Conservation (phyloP, 2,329 filamentous ascomycete genomes). For the Dactylonectria estremocensis region DNA sequence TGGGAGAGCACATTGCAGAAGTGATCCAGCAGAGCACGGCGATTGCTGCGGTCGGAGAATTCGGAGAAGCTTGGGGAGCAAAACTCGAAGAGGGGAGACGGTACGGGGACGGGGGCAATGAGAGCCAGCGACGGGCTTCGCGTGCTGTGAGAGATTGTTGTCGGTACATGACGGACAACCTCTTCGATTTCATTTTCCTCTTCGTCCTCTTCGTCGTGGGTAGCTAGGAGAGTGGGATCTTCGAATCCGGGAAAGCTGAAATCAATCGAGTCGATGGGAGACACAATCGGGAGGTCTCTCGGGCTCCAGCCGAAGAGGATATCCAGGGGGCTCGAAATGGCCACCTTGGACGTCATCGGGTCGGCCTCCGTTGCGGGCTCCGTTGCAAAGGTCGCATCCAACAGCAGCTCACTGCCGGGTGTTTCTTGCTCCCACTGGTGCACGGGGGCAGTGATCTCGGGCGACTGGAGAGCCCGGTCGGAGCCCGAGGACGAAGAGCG, state of each 20-base stretch:
- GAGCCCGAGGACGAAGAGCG: slow-evolving; percentile 33
- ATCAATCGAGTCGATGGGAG: slow-evolving; percentile 50
- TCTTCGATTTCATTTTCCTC: slow-evolving; percentile 51
- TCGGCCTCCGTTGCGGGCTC: slow-evolving; percentile 24
- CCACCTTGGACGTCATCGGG: slow-evolving; percentile 14
- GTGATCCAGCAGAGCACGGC: slow-evolving; percentile 72
- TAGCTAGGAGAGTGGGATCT: slow-evolving; percentile 30
- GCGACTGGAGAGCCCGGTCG: slow-evolving; percentile 25
- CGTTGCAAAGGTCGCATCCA: slow-evolving; percentile 2
- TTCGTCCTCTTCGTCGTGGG: slow-evolving; percentile 38
- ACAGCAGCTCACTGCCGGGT: slow-evolving; percentile 6
- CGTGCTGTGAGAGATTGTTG: slow-evolving; percentile 37
- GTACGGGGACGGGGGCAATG: slow-evolving; percentile 41
- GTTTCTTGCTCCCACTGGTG: slow-evolving; percentile 30
- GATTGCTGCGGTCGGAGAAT: slow-evolving; percentile 68
- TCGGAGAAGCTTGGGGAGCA: slow-evolving; percentile 68
- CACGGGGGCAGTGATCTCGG: slow-evolving; percentile 16
- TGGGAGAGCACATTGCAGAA: slow-evolving; percentile 76
- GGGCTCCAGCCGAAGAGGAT: slow-evolving; percentile 40
- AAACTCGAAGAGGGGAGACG: slow-evolving; percentile 64
- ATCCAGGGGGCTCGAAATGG: slow-evolving; percentile 25
- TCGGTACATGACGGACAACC: slow-evolving; percentile 41
- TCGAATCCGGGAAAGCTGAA: slow-evolving; percentile 52
- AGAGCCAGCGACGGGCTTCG: slow-evolving; percentile 46
- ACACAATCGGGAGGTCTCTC: slow-evolving; percentile 46